Conservation (phyloP, 2,329 filamentous ascomycete genomes). For the Ophiostoma perfectum region DNA sequence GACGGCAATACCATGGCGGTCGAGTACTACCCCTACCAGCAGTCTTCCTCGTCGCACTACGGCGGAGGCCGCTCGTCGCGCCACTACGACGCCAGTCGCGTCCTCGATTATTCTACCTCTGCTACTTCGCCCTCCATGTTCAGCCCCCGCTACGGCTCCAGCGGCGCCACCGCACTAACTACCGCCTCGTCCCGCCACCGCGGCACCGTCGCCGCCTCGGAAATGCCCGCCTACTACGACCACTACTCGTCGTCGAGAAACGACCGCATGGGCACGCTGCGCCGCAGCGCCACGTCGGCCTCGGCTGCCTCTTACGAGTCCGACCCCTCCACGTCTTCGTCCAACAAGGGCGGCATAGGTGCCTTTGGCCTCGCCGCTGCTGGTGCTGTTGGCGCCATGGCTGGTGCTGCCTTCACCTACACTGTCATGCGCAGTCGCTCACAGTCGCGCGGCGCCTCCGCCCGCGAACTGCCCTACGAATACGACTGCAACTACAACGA, state of each 20-base stretch:
- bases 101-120: slow-evolving; percentile 21
- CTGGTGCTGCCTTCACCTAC: slow-evolving; percentile 69
- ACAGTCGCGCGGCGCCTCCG: slow-evolving; percentile 32
- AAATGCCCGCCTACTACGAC: slow-evolving; percentile 16
- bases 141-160: slow-evolving; percentile 11
- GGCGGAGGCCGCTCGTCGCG: slow-evolving; percentile 2
- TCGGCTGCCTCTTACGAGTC: slow-evolving; percentile 25
- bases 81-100: slow-evolving; percentile 36
- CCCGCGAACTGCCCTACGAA: slow-evolving; percentile 39
- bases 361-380: slow-evolving; percentile 46
- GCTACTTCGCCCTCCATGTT: slow-evolving; percentile 12
- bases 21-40: slow-evolving; percentile 47
- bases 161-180: neutral
- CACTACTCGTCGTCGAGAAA: slow-evolving; percentile 19
- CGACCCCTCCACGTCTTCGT: slow-evolving; percentile 28
- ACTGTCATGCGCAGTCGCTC: slow-evolving; percentile 55
- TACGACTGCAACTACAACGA: slow-evolving; percentile 20
- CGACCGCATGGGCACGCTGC: slow-evolving; percentile 19
- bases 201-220: neutral
- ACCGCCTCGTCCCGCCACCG: slow-evolving; percentile 1
- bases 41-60: slow-evolving; percentile 4
- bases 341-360: slow-evolving; percentile 51
- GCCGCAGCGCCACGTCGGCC: slow-evolving; percentile 21
- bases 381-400: slow-evolving; percentile 41
- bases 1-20: slow-evolving; percentile 83